Conservation (phyloP, 257 asterid genomes). For the Solanum gandarillasii region DNA sequence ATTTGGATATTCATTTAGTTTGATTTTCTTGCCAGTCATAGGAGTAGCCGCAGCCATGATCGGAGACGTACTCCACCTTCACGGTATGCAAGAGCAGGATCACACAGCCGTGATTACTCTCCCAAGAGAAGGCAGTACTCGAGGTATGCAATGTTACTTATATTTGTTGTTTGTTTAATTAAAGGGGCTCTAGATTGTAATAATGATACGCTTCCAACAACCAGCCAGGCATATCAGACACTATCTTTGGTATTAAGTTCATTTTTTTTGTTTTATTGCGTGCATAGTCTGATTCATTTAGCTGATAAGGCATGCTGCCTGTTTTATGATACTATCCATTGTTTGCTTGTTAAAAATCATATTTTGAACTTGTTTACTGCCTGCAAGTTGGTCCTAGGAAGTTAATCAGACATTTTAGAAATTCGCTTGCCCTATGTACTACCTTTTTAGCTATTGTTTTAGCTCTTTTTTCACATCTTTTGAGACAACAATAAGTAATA, state of each 20-base stretch:
- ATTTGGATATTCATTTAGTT: not conserved
- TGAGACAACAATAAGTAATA: not conserved
- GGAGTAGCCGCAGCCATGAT: constrained; percentile 59
- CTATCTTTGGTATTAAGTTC: not conserved
- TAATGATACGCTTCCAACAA: not conserved
- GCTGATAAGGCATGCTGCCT: not conserved
- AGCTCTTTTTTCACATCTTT: not conserved
- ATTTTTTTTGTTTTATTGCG: not conserved
- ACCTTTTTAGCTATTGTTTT: no score
- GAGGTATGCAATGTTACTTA: constrained; percentile 24
- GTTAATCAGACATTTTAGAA: not conserved
- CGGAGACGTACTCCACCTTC: constrained; percentile 62
- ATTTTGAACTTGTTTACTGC: not conserved
- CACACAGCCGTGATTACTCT: constrained; percentile 58
- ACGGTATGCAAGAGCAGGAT: constrained; percentile 45
- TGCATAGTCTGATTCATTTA: not conserved
- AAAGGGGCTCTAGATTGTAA: not conserved
- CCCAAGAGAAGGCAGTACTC: constrained; percentile 60
- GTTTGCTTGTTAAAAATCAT: not conserved
- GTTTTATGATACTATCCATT: not conserved
- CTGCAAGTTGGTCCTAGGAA: not conserved
- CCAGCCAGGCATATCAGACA: not conserved
- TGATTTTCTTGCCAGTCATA: not conserved
- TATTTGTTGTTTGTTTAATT: not conserved
- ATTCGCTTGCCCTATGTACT: not conserved